Evolutionary conservation across 805 yeast species (phyloP).

Genomic region (Suhomyces emberorum): DNA sequence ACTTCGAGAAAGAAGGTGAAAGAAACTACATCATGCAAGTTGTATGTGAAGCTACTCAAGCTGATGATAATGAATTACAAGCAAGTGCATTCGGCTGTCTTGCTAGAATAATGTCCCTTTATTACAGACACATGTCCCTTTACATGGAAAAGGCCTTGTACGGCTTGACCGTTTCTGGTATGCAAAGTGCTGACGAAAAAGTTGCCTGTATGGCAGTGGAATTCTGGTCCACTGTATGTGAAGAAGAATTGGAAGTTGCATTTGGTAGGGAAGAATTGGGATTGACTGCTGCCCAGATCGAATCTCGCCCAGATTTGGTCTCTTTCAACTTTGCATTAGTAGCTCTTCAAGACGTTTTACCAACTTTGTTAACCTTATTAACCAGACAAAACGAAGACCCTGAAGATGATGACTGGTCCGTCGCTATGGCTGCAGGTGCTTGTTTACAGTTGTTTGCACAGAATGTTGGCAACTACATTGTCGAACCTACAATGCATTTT

Average conservation of each 20-base stretch:
- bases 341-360: constrained; percentile 82
- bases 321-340: constrained; percentile 80
- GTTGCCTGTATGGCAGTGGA: constrained; percentile 99
- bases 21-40: constrained; percentile 98
- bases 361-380: constrained; percentile 74
- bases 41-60: constrained; percentile 98
- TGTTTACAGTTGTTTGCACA: constrained; percentile 93
- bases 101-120: constrained; percentile 85
- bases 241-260: constrained; percentile 84
- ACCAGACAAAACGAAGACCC: constrained; percentile 90
- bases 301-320: constrained; percentile 40
- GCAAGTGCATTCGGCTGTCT: constrained; percentile 95
- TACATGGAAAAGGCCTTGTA: constrained; percentile 97
- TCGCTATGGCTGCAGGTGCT: constrained; percentile 98
- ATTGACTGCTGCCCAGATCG: constrained; percentile 32
- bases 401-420: constrained; percentile 96
- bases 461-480: constrained; percentile 80
- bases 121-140: constrained; percentile 85
- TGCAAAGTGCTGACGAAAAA: constrained; percentile 78
- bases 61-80: constrained; percentile 74
- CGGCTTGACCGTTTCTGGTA: constrained; percentile 84
- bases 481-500: constrained; percentile 79
- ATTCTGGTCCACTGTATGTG: constrained; percentile 99
- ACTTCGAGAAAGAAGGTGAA: constrained; percentile 91
- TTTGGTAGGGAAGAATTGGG: constrained; percentile 62